Conservation (phyloP, 2,329 filamentous ascomycete species). For the Neofusicoccum parvum region DNA sequence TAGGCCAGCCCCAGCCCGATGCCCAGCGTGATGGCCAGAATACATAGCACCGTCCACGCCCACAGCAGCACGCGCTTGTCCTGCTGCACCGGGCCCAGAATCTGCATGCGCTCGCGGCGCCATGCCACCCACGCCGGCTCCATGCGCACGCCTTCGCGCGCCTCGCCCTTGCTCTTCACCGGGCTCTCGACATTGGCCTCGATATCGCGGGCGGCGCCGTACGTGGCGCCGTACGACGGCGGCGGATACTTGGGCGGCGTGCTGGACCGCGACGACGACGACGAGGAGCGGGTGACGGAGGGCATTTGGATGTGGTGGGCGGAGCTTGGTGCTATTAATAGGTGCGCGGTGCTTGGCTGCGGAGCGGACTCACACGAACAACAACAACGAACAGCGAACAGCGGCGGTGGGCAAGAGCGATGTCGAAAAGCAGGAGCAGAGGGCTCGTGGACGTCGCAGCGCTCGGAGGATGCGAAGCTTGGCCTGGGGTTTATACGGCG, state of each 20-base stretch:
- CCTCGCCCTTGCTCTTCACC: neutral
- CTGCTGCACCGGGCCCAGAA: constrained; percentile 13
- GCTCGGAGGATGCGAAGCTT: neutral
- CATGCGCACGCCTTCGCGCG: neutral
- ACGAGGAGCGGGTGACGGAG: neutral
- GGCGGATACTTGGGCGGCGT: constrained; percentile 10
- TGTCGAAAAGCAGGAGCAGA: neutral
- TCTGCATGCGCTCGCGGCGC: constrained; percentile 15
- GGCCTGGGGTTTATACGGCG: neutral
- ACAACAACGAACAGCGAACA: neutral
- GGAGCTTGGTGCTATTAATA: neutral
- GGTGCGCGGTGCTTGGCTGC: neutral
- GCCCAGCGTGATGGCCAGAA: constrained; percentile 10
- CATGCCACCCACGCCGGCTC: constrained; percentile 18
- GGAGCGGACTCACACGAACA: neutral
- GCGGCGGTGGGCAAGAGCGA: neutral
- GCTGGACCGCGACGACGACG: neutral
- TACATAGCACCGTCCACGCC: constrained; percentile 10
- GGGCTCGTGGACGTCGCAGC: neutral
- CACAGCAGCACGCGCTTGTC: constrained; percentile 17
- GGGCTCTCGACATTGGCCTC: neutral
- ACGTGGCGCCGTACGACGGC: constrained; percentile 1
- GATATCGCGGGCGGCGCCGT: neutral
- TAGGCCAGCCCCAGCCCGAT: constrained; percentile 11
- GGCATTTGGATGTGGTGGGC: neutral